phyloP scores from a whole-genome alignment of 208 protist genomes.

The Crithidia mellificae region DNA sequence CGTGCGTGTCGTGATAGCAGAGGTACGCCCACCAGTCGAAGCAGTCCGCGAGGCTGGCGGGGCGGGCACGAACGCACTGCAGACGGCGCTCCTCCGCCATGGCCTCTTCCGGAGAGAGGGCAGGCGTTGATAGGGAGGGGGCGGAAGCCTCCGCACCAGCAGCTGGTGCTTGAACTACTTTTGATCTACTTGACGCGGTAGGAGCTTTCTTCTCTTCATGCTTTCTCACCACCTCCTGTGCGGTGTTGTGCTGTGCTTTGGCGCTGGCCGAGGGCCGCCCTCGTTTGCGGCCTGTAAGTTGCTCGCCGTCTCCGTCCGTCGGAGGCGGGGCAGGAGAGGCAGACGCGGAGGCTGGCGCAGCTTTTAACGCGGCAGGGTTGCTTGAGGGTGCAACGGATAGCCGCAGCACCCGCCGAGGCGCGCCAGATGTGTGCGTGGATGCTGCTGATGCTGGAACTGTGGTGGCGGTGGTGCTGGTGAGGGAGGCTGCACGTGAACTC shows the following conservation, averaged over 20 bases:
- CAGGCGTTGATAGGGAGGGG: background rate
- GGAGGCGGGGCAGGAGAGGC: no score
- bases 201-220: no score
- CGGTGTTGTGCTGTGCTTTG: no score
- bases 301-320: no score
- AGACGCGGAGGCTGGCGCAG: background rate
- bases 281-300: no score
- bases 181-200: no score
- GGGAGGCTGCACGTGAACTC: background rate
- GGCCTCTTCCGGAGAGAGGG: background rate
- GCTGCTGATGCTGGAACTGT: no score
- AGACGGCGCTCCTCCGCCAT: slow-evolving; percentile 17
- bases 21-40: slow-evolving; percentile 38
- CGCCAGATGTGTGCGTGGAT: no score
- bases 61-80: slow-evolving; percentile 4
- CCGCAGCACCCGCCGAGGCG: slow-evolving; percentile 1
- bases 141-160: background rate
- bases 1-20: slow-evolving; percentile 31
- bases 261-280: no score
- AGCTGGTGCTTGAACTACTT: background rate
- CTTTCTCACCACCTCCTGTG: no score
- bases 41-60: slow-evolving; percentile 19
- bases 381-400: background rate
- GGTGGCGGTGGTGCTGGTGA: background rate
- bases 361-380: background rate